Percentiles rank a stretch among this genome's conserved stretches.
Conservation (phyloP, 2,329 filamentous ascomycete species). For the Bipolaris oryzae region DNA sequence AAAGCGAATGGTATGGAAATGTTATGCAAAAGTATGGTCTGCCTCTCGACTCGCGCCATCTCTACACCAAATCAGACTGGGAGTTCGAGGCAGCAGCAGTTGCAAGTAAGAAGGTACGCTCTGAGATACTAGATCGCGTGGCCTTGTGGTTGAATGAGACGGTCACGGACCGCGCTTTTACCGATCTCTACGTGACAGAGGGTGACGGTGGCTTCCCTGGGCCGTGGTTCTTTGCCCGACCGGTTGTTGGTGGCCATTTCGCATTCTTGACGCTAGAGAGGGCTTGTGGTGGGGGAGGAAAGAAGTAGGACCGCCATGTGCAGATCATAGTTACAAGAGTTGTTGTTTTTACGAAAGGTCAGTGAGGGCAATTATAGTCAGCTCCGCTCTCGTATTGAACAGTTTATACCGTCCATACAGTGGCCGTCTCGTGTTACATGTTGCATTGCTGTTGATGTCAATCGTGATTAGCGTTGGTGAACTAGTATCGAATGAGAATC, state of each 20-base stretch:
- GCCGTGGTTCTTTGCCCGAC: conserved; percentile 77
- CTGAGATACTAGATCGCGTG: conserved; percentile 74
- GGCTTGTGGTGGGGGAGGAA: conserved; percentile 68
- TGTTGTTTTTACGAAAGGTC: neutral
- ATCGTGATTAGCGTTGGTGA: neutral
- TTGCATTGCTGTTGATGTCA: neutral
- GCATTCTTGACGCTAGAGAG: conserved; percentile 81
- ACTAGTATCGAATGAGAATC: neutral
- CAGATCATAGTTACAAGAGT: neutral
- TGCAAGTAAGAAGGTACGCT: conserved; percentile 69
- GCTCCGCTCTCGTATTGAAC: neutral
- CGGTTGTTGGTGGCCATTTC: conserved; percentile 86
- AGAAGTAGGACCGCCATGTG: neutral
- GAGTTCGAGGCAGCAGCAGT: conserved; percentile 87
- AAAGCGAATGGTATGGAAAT: conserved; percentile 79
- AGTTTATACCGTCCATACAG: neutral
- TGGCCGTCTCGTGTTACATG: too few species aligned
- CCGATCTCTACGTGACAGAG: conserved; percentile 83
- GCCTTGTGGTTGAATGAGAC: conserved; percentile 87
- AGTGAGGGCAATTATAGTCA: neutral
- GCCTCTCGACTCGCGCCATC: conserved; percentile 78
- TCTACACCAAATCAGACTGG: conserved; percentile 91
- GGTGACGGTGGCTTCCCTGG: conserved; percentile 76
- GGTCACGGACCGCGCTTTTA: conserved; percentile 73
- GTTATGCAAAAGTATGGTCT: conserved; percentile 83